Base-by-base conservation (phyloP, 495 filamentous ascomycete species). In the Penicillium odoratum region DNA sequence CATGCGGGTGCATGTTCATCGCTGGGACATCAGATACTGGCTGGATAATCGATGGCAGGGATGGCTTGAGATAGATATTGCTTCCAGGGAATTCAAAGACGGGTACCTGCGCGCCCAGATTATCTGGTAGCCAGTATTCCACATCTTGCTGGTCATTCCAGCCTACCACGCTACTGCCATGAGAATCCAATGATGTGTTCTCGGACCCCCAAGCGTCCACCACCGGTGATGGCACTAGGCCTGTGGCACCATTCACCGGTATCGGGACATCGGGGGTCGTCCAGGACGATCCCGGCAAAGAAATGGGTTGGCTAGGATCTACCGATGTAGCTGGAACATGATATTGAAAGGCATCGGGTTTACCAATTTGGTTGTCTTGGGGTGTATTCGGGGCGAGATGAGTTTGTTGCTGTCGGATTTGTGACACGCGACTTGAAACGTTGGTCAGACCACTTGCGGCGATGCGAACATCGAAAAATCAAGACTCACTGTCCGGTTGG, bases 61-160 rank as follows among this genome's bases (percentile, higher is more conserved):
- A 69, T 7, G 70, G 62, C 55, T 69, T 71, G 44, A 77, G 64
- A 48, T 74, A 73, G 42, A 77, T 68, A 56, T 73, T 75, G 53
- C 62, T 75, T 42, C 72, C 71, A 18, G 69, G 70, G 43, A 71
- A 77, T 50, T 69, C 72, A 45, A 77, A 76, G n/a, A 71, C 53
- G 3, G 71, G 69, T 13, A 68, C 56, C 53, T 76, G 72, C 0
- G 64, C 55, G 48, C 66, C 65, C 40, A 77, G 57, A 40, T 66
- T 69, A 61, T 77, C 73, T 30, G 74, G 74, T 44, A 77, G 68
- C 74, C 73, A 77, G 42, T 74, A 77, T 45, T 77, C 73, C 4
- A 67, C 60, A 44, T 77, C 68, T 29, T 62, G 65, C 7, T 64
- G 57, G 16, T 72, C 69, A 54, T 64, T 68, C 74, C 73, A 76